Conservation (phyloP, 2,329 filamentous ascomycete genomes). For the Neofusicoccum umdonicola region DNA sequence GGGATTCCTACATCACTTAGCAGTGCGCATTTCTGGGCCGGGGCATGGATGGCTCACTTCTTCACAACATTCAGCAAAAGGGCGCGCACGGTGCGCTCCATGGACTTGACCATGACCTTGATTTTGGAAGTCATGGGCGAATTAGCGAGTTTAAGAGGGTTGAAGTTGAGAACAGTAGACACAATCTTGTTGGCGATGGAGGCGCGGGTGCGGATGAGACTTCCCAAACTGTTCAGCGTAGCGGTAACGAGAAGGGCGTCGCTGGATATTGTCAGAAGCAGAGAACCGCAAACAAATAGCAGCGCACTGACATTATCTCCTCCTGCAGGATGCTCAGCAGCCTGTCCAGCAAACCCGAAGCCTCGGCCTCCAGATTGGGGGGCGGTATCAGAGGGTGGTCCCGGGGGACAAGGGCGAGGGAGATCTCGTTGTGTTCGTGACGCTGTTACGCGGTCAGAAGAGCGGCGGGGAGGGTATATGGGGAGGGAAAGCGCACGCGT, state of each 20-base stretch:
- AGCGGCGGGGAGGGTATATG: not conserved
- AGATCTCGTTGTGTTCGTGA: slow-evolving; percentile 76
- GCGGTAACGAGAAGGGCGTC: slow-evolving; percentile 87
- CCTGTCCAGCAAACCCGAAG: slow-evolving; percentile 83
- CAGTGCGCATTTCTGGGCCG: not conserved
- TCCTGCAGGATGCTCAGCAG: slow-evolving; percentile 84
- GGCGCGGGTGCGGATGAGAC: slow-evolving; percentile 78
- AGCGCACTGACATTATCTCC: slow-evolving; percentile 66
- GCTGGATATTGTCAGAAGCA: slow-evolving; percentile 48
- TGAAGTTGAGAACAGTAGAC: slow-evolving; percentile 83
- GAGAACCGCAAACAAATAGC: not conserved
- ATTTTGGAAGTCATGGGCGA: slow-evolving; percentile 73
- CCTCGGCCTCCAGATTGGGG: slow-evolving; percentile 85
- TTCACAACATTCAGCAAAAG: slow-evolving; percentile 81
- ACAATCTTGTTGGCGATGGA: slow-evolving; percentile 82
- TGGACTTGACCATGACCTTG: slow-evolving; percentile 82
- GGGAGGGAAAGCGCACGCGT: slow-evolving; percentile 59
- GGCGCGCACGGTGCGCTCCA: slow-evolving; percentile 88
- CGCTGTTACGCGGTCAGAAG: slow-evolving; percentile 49
- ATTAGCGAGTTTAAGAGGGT: slow-evolving; percentile 78
- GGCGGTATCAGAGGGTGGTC: slow-evolving; percentile 79
- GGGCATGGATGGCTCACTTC: slow-evolving; percentile 51
- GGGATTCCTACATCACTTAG: slow-evolving; percentile 60
- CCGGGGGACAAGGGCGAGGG: slow-evolving; percentile 77
- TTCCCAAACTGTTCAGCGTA: slow-evolving; percentile 82